Conservation (phyloP, 1,284 basidiomycete species). For the Porodaedalea pini region DNA sequence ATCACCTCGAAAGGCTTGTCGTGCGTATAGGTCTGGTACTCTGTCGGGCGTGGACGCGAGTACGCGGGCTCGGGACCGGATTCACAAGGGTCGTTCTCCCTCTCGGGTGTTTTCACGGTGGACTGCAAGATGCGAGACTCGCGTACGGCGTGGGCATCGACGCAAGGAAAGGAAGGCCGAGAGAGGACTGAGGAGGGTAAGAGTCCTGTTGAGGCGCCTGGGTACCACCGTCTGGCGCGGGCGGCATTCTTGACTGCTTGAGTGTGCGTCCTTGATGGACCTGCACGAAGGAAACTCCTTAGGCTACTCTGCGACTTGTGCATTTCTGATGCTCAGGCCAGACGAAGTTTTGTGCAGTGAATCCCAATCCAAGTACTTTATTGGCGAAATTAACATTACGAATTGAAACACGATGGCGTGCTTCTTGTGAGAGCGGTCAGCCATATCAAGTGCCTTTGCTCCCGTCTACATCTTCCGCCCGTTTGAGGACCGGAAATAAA, state of each 20-base stretch:
- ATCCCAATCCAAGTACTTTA: neutral
- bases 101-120: conserved; percentile 21
- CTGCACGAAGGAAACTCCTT: neutral
- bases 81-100: conserved; percentile 27
- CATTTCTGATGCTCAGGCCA: neutral
- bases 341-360: neutral
- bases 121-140: conserved; percentile 46
- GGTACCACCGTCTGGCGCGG: neutral
- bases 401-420: conserved; percentile 7
- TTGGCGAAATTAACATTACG: no score
- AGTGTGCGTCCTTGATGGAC: neutral
- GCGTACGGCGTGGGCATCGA: conserved; percentile 68
- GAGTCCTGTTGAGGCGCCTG: neutral
- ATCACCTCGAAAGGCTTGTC: conserved; percentile 62
- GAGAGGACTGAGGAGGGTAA: neutral
- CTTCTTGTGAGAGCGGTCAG: neutral
- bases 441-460: no score
- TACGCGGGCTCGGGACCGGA: conserved; percentile 77
- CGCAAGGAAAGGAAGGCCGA: conserved; percentile 64
- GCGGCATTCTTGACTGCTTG: neutral
- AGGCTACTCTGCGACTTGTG: neutral
- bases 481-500: neutral
- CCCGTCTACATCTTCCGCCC: no score
- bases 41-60: conserved; percentile 65
- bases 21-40: conserved; percentile 68